Evolutionary conservation across 2,329 filamentous ascomycete species (phyloP), one percentile per base, ranked within the genome.

Genomic region (Paramyrothecium roridum): DNA sequence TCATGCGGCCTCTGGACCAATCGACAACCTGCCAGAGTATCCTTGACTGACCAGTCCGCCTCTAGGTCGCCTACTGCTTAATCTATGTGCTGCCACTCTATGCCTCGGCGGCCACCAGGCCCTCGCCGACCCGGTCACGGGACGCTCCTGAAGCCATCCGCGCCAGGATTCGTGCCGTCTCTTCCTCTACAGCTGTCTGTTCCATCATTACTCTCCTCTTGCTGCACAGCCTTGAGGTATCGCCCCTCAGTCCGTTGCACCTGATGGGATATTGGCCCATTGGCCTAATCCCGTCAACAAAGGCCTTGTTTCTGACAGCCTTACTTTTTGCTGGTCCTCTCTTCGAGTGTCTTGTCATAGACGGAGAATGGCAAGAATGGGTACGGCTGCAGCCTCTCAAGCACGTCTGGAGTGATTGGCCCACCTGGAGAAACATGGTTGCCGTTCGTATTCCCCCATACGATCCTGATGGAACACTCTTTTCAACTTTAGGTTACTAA

Each of bases 21-120:
- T 17, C 37, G 13, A 43, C 13, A 19, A 7, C 13, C 37, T 16
- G 6, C 37, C n/a, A 4, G 37, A 16, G 7, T 16, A 17, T 43
- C n/a, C 13, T 43, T 43, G 13, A 43, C 37, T 43, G 37, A 43
- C n/a, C n/a, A 19, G 13, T 43, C 16, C 37, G 37, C n/a, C 34
- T 17, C 52, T 46, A 68, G 90, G 75, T 93, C 59, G 73, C 87
- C 58, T 96, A 96, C 74, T 96, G 91, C n/a, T 72, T 92, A 63
- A 75, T 91, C 76, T 99, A 98, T 75, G 90, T 99, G 64, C 77
- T 90, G 3, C 93, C 95, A 22, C 91, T 98, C 73, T 97, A 99
- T 77, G 79, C 93, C 59, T 95, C 88, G 20, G 73, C 85, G 3
- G 81, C 85, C 20, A 96, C 93, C 6, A 85, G 93, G 52, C 92